Evolutionary conservation across 495 filamentous ascomycete species (phyloP), one percentile per base, ranked within the genome.

Genomic region (Hypoxylon perforatum): DNA sequence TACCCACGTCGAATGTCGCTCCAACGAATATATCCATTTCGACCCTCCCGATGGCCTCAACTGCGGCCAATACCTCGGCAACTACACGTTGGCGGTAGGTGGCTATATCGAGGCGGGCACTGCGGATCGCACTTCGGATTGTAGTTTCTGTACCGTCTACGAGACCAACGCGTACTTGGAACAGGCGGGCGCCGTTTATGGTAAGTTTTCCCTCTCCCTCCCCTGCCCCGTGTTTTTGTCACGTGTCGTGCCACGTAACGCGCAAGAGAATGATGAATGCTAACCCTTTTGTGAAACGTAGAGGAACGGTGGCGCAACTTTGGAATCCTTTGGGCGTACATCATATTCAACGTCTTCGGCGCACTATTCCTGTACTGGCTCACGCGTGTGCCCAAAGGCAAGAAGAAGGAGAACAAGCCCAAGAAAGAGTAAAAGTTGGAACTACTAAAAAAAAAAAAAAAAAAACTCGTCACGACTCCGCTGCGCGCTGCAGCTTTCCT

Each of bases 331-430:
- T 94, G 82, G 76, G 87, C 78, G 0, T 96, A 88, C 69, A 82
- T 94, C 55, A 75, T 83, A n/a, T 92, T 95, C 77, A 97, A 97
- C 74, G 76, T 93, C 57, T 69, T 79, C n/a, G 88, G 75, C 19
- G 92, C 92, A 0, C 71, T 94, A 17, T 80, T 84, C 41, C 71
- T 97, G 15, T 97, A 96, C 77, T 96, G 90, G 90, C 74, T 93
- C 53, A 83, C 85, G 6, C 81, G 93, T 5, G 90, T 96, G 51
- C 91, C 91, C 14, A 93, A 93, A 84, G 65, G 57, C 17, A 69
- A 81, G 62, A 70, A 81, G 63, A 81, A 84, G 55, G 80, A 82
- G 72, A 76, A 83, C 67, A 75, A 74, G 60, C 5, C 64, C 25
- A 75, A 75, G 66, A 71, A 70, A 38, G 72, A 70, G 42, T 72